Conservation (phyloP, 164 flowering plant species). For the Sedum album region DNA sequence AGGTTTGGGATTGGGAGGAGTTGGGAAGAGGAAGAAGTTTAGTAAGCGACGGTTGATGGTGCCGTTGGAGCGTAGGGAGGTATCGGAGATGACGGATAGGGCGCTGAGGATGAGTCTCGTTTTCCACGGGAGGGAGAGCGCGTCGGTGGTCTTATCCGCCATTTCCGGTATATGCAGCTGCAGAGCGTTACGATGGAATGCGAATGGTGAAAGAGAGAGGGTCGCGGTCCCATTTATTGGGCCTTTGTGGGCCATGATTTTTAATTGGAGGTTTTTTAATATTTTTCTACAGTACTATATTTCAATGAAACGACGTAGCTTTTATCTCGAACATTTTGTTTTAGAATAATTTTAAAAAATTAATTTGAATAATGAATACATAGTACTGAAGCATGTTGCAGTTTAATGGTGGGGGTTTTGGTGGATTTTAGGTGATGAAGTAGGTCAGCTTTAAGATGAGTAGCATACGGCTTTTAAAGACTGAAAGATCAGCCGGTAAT, state of each 20-base stretch:
- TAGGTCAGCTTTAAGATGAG: background rate
- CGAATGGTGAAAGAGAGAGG: too few species aligned
- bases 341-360: too few species aligned
- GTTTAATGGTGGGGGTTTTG: background rate
- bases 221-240: background rate
- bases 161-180: background rate
- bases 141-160: constrained; percentile 1
- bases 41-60: constrained; percentile 32
- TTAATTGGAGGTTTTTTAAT: too few species aligned
- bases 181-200: background rate
- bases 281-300: too few species aligned
- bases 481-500: too few species aligned
- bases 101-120: constrained; percentile 14
- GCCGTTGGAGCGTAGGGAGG: constrained; percentile 18
- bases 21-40: constrained; percentile 16
- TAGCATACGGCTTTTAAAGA: background rate
- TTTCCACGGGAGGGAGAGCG: constrained; percentile 25
- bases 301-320: too few species aligned
- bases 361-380: too few species aligned
- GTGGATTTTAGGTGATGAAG: background rate
- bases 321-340: too few species aligned
- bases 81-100: constrained; percentile 16
- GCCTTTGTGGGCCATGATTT: background rate
- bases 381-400: too few species aligned
- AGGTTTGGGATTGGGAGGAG: constrained; percentile 19